Evolutionary conservation across 768 basidiomycete species (phyloP).

Genomic region (Candolleomyces efflorescens): DNA sequence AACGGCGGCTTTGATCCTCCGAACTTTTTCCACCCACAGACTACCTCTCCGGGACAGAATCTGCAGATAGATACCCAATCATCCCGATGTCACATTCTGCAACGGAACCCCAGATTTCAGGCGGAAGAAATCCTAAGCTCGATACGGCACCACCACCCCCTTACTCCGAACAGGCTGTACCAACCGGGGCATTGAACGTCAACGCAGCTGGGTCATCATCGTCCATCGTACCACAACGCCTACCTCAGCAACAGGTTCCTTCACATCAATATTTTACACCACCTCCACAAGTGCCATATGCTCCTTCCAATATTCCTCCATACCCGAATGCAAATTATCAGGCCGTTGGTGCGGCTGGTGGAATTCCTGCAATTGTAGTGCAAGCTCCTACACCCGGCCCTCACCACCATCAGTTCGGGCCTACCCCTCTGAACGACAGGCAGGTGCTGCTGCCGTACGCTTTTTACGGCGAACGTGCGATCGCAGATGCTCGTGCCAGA

Average conservation of each 20-base stretch:
- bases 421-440: slow-evolving; percentile 33
- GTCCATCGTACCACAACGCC: not conserved
- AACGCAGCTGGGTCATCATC: not conserved
- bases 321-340: not conserved
- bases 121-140: too few relatives aligned
- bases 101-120: too few relatives aligned
- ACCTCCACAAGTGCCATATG: too few relatives aligned
- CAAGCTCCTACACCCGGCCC: too few relatives aligned
- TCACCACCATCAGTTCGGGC: slow-evolving; percentile 25
- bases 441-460: slow-evolving; percentile 32
- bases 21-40: not conserved
- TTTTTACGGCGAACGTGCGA: slow-evolving; percentile 31
- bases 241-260: not conserved
- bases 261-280: too few relatives aligned
- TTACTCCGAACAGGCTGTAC: slow-evolving; percentile 10
- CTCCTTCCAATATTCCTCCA: not conserved
- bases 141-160: slow-evolving; percentile 11
- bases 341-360: not conserved
- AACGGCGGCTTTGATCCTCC: not conserved
- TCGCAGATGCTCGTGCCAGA: slow-evolving; percentile 33
- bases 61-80: too few relatives aligned
- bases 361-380: too few relatives aligned
- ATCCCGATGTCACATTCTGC: too few relatives aligned
- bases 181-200: slow-evolving; percentile 2
- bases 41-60: too few relatives aligned